A percentile compares a stretch with the other conserved stretches of the same genome.
phyloP scores from a whole-genome alignment of 805 yeast species.

The Candida pseudoglaebosa region DNA sequence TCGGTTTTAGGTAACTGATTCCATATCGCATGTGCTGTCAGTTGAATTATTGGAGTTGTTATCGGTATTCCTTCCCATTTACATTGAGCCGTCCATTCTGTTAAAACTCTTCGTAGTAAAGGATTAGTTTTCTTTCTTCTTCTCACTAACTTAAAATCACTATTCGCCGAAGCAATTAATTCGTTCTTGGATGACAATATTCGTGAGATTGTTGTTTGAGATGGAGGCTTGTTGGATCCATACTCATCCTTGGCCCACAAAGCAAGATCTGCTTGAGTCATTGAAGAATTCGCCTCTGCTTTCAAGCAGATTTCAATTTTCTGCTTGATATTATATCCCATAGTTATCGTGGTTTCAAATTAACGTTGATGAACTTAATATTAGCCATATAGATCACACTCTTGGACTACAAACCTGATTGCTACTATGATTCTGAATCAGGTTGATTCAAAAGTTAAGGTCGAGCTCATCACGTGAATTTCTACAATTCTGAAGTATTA shows the following conservation, averaged over 20 bases:
- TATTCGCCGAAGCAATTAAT: constrained; percentile 45
- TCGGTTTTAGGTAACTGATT: constrained; percentile 49
- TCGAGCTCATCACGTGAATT: background rate
- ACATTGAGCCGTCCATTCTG: constrained; percentile 69
- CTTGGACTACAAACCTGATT: too few species aligned
- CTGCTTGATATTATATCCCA: constrained; percentile 60
- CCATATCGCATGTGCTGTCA: constrained; percentile 64
- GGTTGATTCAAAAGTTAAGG: too few species aligned
- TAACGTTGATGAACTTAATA: too few species aligned
- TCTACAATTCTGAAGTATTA: too few species aligned
- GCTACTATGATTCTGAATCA: too few species aligned
- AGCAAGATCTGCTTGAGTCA: constrained; percentile 66
- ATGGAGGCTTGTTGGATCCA: constrained; percentile 51
- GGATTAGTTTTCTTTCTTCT: constrained; percentile 55
- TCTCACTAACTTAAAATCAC: constrained; percentile 48
- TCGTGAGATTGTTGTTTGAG: constrained; percentile 65
- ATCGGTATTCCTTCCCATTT: constrained; percentile 65
- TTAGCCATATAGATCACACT: too few species aligned
- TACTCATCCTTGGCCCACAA: constrained; percentile 58
- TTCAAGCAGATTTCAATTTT: constrained; percentile 64
- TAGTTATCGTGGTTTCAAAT: constrained; percentile 15
- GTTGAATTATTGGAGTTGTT: constrained; percentile 58
- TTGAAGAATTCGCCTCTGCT: constrained; percentile 62
- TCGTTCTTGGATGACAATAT: constrained; percentile 55
- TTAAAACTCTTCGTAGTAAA: constrained; percentile 51